Base-by-base conservation (phyloP, 1,139 yeast genomes). In the Candida sp. region DNA sequence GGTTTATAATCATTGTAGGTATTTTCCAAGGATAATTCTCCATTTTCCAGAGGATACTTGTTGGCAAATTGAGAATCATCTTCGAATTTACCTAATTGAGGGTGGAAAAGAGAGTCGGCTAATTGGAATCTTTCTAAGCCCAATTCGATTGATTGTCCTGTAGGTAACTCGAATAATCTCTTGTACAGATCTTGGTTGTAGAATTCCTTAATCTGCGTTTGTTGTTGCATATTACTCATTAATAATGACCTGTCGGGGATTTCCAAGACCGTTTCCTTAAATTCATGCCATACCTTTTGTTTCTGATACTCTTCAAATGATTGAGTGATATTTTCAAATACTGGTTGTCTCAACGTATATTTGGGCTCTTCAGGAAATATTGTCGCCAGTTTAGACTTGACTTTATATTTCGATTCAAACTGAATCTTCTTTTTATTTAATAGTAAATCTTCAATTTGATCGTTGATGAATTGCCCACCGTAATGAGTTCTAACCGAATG, bases 131-230 rank as follows among this genome's bases (percentile, higher is more conserved):
- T 70, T 47, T 87, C 95, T 40, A 66, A 54, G 6, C 77, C 64
- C 23, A 73, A 52, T 21, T 63, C 62, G 5, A 74, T 47, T 8
- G 69, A 58, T 53, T 73, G 79, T 4, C 79, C 79, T 55, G 87
- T 84, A 11, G 98, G 97, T 36, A 91, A 73, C 65, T 93, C 99
- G 60, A 87, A 88, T 30, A 76, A 63, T 45, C 96, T 73, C 43
- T 67, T 61, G 46, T 67, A 63, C 5, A 63, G 52, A 42, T 64
- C 69, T 41, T 60, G 64, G 27, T 61, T 51, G 50, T 67, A 70
- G 32, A 55, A 46, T 41, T 69, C 74, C 33, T 49, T 56, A 22
- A 56, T 49, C 11, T 59, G 43, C 32, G 52, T 49, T 22, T 49
- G 46, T 35, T 52, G 53, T 32, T 47, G 54, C 4, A 53, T 39